Evolutionary conservation across 805 yeast genomes (phyloP).

Genomic region (Jamesozyma lodderae): DNA sequence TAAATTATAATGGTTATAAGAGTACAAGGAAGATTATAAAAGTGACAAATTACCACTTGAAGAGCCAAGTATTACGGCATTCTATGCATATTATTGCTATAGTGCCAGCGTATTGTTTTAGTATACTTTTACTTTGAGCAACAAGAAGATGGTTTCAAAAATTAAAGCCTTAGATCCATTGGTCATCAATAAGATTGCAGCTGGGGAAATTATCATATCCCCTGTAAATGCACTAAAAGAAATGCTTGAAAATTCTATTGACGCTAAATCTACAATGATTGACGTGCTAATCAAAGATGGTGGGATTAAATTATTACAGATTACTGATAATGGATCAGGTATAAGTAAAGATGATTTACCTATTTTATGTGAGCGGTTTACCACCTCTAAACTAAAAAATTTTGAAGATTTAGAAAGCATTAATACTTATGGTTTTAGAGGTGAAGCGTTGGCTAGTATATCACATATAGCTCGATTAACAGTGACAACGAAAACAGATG

Average conservation of each 20-base stretch:
- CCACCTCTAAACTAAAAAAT: conserved; percentile 71
- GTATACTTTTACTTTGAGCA: no score
- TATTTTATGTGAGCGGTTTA: conserved; percentile 81
- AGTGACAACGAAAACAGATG: conserved; percentile 63
- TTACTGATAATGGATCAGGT: conserved; percentile 85
- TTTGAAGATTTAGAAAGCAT: conserved; percentile 70
- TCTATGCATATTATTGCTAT: no score
- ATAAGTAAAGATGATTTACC: conserved; percentile 63
- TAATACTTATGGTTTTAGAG: conserved; percentile 86
- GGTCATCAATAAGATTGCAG: conserved; percentile 88
- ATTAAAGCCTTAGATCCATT: conserved; percentile 46
- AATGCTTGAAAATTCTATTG: conserved; percentile 83
- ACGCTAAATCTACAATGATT: conserved; percentile 66
- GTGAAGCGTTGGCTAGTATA: conserved; percentile 92
- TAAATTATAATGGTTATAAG: no score
- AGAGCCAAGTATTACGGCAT: no score
- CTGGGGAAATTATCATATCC: conserved; percentile 90
- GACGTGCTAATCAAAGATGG: conserved; percentile 87
- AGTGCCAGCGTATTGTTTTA: no score
- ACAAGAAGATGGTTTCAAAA: conserved; percentile 1
- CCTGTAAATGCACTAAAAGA: conserved; percentile 95
- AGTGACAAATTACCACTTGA: no score
- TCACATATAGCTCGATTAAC: conserved; percentile 80
- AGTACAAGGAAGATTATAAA: no score
- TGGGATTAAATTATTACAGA: conserved; percentile 76